phyloP scores from a whole-genome alignment of 1,139 yeast species.

The Suhomyces atakaporum region DNA sequence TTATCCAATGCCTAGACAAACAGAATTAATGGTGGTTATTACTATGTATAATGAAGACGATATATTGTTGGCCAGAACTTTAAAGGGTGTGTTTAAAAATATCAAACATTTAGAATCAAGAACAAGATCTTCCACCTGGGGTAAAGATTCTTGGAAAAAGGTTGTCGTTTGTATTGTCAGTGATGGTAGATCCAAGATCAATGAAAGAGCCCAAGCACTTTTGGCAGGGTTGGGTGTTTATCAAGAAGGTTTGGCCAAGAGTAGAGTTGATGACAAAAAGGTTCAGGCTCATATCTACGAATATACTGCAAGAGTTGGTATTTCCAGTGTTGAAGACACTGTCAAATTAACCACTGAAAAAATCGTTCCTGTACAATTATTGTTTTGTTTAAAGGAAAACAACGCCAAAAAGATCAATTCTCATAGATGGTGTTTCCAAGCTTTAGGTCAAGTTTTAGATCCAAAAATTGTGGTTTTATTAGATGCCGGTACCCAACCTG shows the following conservation, averaged over 20 bases:
- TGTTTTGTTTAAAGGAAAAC: conserved; percentile 49
- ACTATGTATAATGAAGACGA: conserved; percentile 56
- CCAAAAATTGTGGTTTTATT: conserved; percentile 46
- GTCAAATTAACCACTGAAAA: conserved; percentile 51
- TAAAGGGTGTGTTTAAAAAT: conserved; percentile 51
- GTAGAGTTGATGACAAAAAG: conserved; percentile 47
- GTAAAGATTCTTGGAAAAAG: conserved; percentile 52
- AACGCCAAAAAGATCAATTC: conserved; percentile 52
- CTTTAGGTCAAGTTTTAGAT: conserved; percentile 46
- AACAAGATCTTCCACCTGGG: conserved; percentile 46
- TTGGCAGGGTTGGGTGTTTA: conserved; percentile 52
- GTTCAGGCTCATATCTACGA: conserved; percentile 52
- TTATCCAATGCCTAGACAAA: conserved; percentile 47
- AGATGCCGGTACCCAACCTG: conserved; percentile 53
- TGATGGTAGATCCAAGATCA: conserved; percentile 51
- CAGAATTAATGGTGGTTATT: conserved; percentile 49
- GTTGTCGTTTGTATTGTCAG: conserved; percentile 50
- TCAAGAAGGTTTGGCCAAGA: conserved; percentile 52
- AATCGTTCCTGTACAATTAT: conserved; percentile 50
- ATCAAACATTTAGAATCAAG: conserved; percentile 50
- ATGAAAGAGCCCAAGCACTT: conserved; percentile 50
- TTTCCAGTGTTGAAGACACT: conserved; percentile 47
- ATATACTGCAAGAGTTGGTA: conserved; percentile 51
- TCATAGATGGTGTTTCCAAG: conserved; percentile 55
- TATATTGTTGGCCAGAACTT: conserved; percentile 45